Evolutionary conservation across 2,329 filamentous ascomycete genomes (phyloP), one percentile per base, ranked within the genome.

Genomic region (Calonectria multiphialidica): DNA sequence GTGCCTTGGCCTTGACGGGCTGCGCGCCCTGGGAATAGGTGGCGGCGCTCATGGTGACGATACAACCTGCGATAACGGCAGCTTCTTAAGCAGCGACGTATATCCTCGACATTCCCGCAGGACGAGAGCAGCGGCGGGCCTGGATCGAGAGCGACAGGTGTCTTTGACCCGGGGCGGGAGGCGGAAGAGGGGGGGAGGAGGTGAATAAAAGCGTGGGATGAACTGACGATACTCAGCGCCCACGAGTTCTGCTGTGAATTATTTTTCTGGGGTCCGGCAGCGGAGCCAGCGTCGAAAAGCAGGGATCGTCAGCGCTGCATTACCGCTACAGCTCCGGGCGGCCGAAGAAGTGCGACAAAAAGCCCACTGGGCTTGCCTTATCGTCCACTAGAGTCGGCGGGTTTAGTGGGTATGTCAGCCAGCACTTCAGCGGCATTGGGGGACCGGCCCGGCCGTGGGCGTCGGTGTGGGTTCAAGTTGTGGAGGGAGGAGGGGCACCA

Each of bases 21-120:
- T 68, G 61, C 25, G 77, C 76, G 73, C 28, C 66, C 59, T 76
- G 69, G 37, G 76, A 21, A 33, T 42, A 62, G 45, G 73, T 70
- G 35, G 75, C 68, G 42, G 74, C 67, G 23, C 73, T 74, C 77
- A 81, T 80, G 69, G 62, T 69, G 71, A 59, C 35, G 55, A 61
- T 49, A 42, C 37, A 59, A 62, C 50, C 44, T 40, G 68, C 25
- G 63, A 67, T 55, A 67, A 37, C 45, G 44, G 68, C 68, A 62
- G 57, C 57, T 64, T 53, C 64, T 61, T 42, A 69, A 69, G 70
- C 59, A 69, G 70, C 65, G 25, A 49, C 65, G 47, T 61, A 63
- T 64, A 62, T 37, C 25, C 49, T 68, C 70, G 65, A 68, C 70
- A 72, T 72, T 72, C 70, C 66, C 70, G 66, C 70, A 65, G 59